Percentiles rank a stretch among this genome's conserved stretches.
Evolutionary conservation across 768 basidiomycete genomes (phyloP).

Genomic region (Cyathus striatus): DNA sequence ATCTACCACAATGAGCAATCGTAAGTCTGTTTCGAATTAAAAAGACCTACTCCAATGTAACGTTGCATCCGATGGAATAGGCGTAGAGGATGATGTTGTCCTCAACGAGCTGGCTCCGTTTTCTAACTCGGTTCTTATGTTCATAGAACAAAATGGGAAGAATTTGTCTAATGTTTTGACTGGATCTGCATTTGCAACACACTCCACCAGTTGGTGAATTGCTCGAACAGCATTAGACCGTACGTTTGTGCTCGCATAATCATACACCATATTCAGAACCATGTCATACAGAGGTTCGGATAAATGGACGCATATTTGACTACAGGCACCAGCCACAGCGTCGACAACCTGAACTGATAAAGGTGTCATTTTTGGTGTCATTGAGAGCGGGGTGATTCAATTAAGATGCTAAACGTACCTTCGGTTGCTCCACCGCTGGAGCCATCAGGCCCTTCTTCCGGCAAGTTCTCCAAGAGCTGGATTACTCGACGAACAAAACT

Average conservation of each 20-base stretch:
- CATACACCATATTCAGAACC: constrained; percentile 77
- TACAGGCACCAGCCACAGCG: constrained; percentile 70
- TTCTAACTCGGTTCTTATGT: constrained; percentile 74
- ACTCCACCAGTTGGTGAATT: constrained; percentile 82
- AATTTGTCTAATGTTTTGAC: constrained; percentile 75
- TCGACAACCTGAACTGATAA: constrained; percentile 66
- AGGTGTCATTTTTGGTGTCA: constrained; percentile 2
- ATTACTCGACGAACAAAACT: constrained; percentile 77
- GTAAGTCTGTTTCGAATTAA: not conserved
- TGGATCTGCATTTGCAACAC: constrained; percentile 77
- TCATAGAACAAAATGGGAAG: constrained; percentile 63
- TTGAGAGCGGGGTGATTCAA: no score
- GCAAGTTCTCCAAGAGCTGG: constrained; percentile 77
- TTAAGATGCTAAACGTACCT: constrained; percentile 44
- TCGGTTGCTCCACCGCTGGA: constrained; percentile 60
- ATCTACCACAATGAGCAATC: constrained; percentile 46
- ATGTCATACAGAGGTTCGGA: constrained; percentile 74
- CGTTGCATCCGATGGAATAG: constrained; percentile 76
- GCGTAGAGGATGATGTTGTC: constrained; percentile 65
- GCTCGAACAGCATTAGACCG: constrained; percentile 84
- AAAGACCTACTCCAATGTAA: constrained; percentile 74
- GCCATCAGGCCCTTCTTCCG: constrained; percentile 70
- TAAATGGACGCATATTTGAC: constrained; percentile 70
- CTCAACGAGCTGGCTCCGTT: constrained; percentile 75
- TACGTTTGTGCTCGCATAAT: constrained; percentile 77